Percentiles rank a stretch among this genome's conserved stretches.
phyloP scores from a whole-genome alignment of 1,284 basidiomycete genomes.

The Hypsizygus ulmarius region DNA sequence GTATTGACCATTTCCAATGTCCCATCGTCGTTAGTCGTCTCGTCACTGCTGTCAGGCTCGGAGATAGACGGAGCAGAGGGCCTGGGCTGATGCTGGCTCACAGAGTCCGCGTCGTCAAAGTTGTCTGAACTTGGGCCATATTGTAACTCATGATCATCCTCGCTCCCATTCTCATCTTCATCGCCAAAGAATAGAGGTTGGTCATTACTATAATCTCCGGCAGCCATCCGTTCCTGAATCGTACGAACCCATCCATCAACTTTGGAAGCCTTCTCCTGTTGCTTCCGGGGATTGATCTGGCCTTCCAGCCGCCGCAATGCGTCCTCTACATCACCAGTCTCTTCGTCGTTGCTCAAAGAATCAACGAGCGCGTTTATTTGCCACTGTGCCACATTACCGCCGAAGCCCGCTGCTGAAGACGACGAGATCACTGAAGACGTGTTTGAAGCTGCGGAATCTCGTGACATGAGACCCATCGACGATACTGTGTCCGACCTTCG shows the following conservation, averaged over 20 bases:
- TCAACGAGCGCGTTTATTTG: conserved; percentile 78
- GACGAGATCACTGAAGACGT: conserved; percentile 38
- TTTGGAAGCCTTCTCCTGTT: conserved; percentile 68
- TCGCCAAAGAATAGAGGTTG: conserved; percentile 47
- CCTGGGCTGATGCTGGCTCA: conserved; percentile 12
- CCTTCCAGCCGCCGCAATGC: conserved; percentile 79
- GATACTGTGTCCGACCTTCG: conserved; percentile 70
- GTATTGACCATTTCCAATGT: conserved; percentile 23
- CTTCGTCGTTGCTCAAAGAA: conserved; percentile 72
- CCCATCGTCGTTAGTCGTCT: conserved; percentile 9
- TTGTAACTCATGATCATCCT: conserved; percentile 25
- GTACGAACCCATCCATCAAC: conserved; percentile 80
- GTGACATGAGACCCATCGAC: conserved; percentile 68
- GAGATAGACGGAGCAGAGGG: conserved; percentile 9
- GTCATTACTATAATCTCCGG: conserved; percentile 59
- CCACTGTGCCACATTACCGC: conserved; percentile 68
- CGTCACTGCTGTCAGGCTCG: conserved; percentile 6
- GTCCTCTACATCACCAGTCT: conserved; percentile 75
- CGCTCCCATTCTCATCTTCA: conserved; percentile 34
- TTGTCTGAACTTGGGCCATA: conserved; percentile 10
- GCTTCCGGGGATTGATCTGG: conserved; percentile 70
- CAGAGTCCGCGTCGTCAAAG: conserved; percentile 23
- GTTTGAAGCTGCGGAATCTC: conserved; percentile 52
- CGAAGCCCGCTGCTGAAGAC: conserved; percentile 40
- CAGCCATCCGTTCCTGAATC: conserved; percentile 61